Evolutionary conservation across 2,329 filamentous ascomycete species (phyloP).

Genomic region (Venturia carpophila): DNA sequence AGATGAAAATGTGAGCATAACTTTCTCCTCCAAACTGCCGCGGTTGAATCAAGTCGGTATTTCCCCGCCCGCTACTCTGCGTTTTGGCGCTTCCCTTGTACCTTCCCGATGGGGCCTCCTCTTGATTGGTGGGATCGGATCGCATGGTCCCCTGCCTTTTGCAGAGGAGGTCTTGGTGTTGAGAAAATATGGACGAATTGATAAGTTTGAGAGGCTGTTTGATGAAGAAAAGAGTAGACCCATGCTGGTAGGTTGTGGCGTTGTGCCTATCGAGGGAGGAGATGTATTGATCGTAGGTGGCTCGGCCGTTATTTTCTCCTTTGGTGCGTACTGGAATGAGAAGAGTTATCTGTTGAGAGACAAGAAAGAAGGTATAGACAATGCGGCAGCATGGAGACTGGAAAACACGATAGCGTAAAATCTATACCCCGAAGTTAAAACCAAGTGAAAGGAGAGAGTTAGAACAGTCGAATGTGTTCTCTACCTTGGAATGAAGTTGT

Average conservation of each 20-base stretch:
- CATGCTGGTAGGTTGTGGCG: constrained; percentile 62
- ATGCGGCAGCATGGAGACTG: background rate
- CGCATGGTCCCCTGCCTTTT: constrained; percentile 36
- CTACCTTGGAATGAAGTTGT: too few species aligned
- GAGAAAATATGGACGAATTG: background rate
- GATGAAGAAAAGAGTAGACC: constrained; percentile 42
- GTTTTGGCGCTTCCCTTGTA: constrained; percentile 47
- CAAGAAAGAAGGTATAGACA: background rate
- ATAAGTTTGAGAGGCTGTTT: constrained; percentile 26
- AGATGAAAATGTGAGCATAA: constrained; percentile 19
- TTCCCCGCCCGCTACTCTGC: constrained; percentile 19
- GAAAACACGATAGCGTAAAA: too few species aligned
- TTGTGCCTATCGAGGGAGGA: constrained; percentile 38
- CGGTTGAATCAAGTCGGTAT: background rate
- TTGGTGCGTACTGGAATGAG: constrained; percentile 77
- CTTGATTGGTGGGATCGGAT: constrained; percentile 47
- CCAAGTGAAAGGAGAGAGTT: too few species aligned
- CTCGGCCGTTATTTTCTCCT: constrained; percentile 82
- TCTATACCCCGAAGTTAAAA: too few species aligned
- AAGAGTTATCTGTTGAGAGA: constrained; percentile 39
- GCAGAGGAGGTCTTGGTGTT: constrained; percentile 46
- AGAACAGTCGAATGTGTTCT: too few species aligned
- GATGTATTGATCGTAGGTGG: constrained; percentile 63
- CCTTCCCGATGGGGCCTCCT: constrained; percentile 39
- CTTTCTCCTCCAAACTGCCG: background rate